Base-by-base conservation (phyloP, 805 yeast species). In the Hanseniaspora thailandica region DNA sequence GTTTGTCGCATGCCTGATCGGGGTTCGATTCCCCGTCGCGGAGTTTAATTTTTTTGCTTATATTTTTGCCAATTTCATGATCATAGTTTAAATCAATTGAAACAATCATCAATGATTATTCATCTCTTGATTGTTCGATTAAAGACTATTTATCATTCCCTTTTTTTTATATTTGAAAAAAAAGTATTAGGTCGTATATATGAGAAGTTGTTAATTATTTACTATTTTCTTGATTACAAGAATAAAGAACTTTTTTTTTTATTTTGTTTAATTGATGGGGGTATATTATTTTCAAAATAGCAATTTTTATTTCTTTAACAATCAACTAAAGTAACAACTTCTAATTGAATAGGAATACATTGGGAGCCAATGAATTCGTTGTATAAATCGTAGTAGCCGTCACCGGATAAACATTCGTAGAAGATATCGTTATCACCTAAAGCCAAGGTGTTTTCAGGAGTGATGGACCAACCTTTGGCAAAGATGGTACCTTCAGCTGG, bases 331-430 rank as follows among this genome's bases (percentile, higher is more conserved):
- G 71, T 72, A 44, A 77, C 74, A 50, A 75, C 65, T 45, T 64
- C 62, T 54, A 78, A 69, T 57, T 72, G 60, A 52, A 78, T 80
- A 41, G 78, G 71, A 52, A 67, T 66, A 69, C 82, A 77, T 60
- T 76, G 78, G 33, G 61, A 63, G 22, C 75, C 79, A 51, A 74
- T 65, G 58, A 63, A 61, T 63, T 73, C 67, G 63, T 76, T 77
- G 63, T 77, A 78, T 63, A 78, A 67, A 67, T 78, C 78, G 75
- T 75, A 76, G 69, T 78, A 78, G 26, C 52, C 47, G 56, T 69
- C 72, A 49, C 82, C 83, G 40, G 81, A 75, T 57, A 69, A 61
- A 65, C 84, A 78, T 66, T 76, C 76, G 69, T 73, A 78, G 68
- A 78, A 78, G 17, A 70, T 67, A 39, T 74, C 72, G 39, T 64